Conservation (phyloP, 2,329 filamentous ascomycete genomes). For the Calonectria hawksworthii region DNA sequence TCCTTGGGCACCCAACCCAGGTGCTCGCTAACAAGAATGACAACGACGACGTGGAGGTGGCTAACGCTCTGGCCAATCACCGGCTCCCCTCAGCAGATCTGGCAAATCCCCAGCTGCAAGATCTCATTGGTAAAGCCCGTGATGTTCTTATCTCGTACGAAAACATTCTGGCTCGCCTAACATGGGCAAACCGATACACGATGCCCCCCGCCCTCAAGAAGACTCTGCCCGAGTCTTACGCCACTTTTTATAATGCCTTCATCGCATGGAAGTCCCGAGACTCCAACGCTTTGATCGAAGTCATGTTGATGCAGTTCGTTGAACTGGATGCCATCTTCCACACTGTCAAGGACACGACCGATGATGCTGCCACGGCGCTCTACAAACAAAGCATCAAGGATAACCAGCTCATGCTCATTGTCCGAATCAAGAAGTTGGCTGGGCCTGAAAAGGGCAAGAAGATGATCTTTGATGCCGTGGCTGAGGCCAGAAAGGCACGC, state of each 20-base stretch:
- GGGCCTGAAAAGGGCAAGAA: constrained; percentile 79
- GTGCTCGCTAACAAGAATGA: constrained; percentile 83
- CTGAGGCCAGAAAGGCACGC: constrained; percentile 76
- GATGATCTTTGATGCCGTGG: constrained; percentile 81
- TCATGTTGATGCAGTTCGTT: constrained; percentile 89
- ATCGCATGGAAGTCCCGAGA: constrained; percentile 88
- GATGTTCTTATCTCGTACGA: constrained; percentile 86
- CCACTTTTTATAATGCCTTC: constrained; percentile 83
- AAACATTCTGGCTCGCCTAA: constrained; percentile 76
- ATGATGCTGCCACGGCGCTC: constrained; percentile 80
- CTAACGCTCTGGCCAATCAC: constrained; percentile 48
- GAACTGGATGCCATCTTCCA: constrained; percentile 88
- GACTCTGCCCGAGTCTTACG: constrained; percentile 77
- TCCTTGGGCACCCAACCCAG: constrained; percentile 82
- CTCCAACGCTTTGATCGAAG: constrained; percentile 81
- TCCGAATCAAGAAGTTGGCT: constrained; percentile 83
- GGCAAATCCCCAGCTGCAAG: constrained; percentile 74
- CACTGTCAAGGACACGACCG: constrained; percentile 83
- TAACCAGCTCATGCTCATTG: constrained; percentile 84
- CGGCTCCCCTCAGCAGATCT: constrained; percentile 60
- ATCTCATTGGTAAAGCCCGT: constrained; percentile 82
- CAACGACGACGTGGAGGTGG: constrained; percentile 68
- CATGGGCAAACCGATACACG: constrained; percentile 75
- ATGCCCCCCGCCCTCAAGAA: constrained; percentile 73
- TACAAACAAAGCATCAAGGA: constrained; percentile 85